phyloP scores from a whole-genome alignment of 208 protist genomes.

The Acanthamoeba lenticulata region DNA sequence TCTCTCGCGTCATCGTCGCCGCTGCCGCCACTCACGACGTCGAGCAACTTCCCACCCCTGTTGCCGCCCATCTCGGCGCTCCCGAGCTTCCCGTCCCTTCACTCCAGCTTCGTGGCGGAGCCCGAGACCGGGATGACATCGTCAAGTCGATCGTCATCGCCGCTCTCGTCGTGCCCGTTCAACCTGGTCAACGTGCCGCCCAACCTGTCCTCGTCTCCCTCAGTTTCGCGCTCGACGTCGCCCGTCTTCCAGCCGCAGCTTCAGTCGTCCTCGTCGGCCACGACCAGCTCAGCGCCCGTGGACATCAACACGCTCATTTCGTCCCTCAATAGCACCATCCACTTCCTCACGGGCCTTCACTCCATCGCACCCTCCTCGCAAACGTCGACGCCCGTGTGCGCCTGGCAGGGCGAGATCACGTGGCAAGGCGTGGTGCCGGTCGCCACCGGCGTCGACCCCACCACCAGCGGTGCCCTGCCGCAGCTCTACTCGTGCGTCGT shows the following conservation, averaged over 20 bases:
- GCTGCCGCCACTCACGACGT: background rate
- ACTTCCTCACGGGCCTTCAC: background rate
- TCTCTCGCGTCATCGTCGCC: background rate
- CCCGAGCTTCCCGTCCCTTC: background rate
- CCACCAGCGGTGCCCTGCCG: background rate
- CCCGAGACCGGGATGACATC: background rate
- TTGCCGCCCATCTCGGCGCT: background rate
- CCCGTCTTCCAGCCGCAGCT: background rate
- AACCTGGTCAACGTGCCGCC: background rate
- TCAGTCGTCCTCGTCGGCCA: too few relatives aligned
- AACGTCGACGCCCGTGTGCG: background rate
- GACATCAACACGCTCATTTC: background rate
- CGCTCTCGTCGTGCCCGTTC: background rate
- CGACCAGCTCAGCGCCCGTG: background rate
- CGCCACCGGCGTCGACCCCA: background rate
- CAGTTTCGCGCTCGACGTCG: background rate
- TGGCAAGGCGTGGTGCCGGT: background rate
- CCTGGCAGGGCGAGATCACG: background rate
- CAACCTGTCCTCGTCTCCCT: background rate
- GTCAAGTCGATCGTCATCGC: background rate
- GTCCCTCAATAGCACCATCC: background rate
- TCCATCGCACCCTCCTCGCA: background rate
- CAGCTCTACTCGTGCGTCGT: background rate
- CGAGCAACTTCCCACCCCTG: background rate
- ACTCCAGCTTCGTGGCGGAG: background rate